A percentile compares a stretch with the other conserved stretches of the same genome.
These are phyloP conservation scores for Aureobasidium melanogenum DNA, from an alignment of 2,329 filamentous ascomycete genomes.

Conservation along the genomic window DNA sequence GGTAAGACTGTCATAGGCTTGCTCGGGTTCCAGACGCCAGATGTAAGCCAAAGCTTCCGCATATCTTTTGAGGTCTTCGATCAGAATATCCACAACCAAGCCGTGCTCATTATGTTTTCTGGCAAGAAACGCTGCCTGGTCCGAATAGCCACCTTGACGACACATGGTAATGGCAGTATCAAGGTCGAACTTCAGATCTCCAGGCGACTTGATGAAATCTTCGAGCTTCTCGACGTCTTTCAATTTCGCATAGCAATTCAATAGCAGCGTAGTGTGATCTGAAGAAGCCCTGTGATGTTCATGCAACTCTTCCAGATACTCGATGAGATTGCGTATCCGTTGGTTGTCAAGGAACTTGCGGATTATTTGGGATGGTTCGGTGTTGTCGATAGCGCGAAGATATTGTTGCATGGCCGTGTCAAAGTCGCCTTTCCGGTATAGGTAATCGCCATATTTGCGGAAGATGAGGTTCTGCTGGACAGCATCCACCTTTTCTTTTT, in stretches of 20 bases:
- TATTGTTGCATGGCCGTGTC: constrained; percentile 99
- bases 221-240: constrained; percentile 97
- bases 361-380: constrained; percentile 92
- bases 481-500: constrained; percentile 72
- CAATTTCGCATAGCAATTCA: constrained; percentile 96
- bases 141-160: constrained; percentile 89
- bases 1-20: constrained; percentile 84
- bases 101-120: constrained; percentile 91
- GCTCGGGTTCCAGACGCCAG: constrained; percentile 70
- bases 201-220: constrained; percentile 90
- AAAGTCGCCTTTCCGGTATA: constrained; percentile 92
- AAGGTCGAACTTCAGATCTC: constrained; percentile 89
- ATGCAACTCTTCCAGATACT: constrained; percentile 92
- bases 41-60: constrained; percentile 84
- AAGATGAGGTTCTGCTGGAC: constrained; percentile 86
- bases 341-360: constrained; percentile 96
- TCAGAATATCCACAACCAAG: constrained; percentile 86
- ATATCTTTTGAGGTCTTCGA: constrained; percentile 91
- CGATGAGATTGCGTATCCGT: constrained; percentile 92
- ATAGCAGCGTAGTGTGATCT: constrained; percentile 85
- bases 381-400: constrained; percentile 88
- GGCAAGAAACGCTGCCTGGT: constrained; percentile 91
- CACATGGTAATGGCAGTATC: constrained; percentile 98
- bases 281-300: constrained; percentile 88
- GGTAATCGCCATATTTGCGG: constrained; percentile 83